Evolutionary conservation across 2,329 filamentous ascomycete genomes (phyloP), one percentile per base, ranked within the genome.

Genomic region (Tricladium varicosporioides): DNA sequence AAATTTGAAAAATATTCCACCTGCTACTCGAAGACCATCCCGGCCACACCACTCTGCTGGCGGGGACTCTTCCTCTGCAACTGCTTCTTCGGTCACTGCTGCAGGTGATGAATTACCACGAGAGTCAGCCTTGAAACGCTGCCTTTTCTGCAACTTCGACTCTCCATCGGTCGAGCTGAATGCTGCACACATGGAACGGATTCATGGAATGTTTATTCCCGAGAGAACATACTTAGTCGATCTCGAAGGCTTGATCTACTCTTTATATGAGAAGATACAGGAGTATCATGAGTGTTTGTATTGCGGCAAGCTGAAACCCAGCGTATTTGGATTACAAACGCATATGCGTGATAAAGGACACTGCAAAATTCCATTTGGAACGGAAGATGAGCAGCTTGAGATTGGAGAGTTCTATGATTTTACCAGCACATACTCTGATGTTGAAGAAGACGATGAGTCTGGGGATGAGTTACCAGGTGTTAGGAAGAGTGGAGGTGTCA

Each of bases 391-490:
- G 69, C 91, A 97, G 76, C 82, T 97, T 31, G 91, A 95, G 55
- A 91, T 99, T 68, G 94, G 94, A 56, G 91, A 97, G 63, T 97
- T 91, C 73, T 99, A 99, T 74, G 94, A 99, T 71, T 99, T 99
- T 80, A 84, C 90, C 63, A 90, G 89, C 74, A 96, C 94, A 1
- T 99, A 99, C 72, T 94, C 92, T 0, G 94, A 97, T 67, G 84
- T 80, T 10, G 89, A 81, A 54, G 78, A 80, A 7, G 82, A 85
- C 1, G 84, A 82, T 5, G 84, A 86, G 2, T 77, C 76, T 7
- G 80, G 81, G 50, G 79, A 79, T 33, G 80, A 80, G 51, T 71
- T 72, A 27, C 75, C 77, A 42, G 75, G 74, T 8, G 78, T 81
- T 13, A 76, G 75, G 47, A 73, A 74, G 11, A 76, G 75, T 50